Conservation (phyloP, 106 monocot species). For the Phalaenopsis equestris region DNA sequence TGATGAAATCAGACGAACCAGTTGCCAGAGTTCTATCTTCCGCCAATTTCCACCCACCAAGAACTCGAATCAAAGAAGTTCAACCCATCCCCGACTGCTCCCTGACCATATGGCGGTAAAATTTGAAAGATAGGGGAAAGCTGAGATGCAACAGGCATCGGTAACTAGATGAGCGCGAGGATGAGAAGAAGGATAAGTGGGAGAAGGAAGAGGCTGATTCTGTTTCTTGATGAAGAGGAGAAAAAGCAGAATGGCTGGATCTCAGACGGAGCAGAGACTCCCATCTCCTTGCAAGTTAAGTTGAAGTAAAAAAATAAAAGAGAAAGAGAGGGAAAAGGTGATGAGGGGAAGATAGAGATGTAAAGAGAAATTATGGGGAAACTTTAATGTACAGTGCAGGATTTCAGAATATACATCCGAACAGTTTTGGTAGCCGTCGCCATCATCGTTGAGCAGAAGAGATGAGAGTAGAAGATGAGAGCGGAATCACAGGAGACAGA, state of each 20-base stretch:
- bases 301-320: not conserved
- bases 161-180: constrained; percentile 1
- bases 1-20: not conserved
- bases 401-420: not conserved
- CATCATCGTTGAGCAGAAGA: constrained; percentile 1
- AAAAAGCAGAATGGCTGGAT: not conserved
- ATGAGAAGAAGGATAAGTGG: constrained; percentile 9
- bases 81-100: constrained; percentile 9
- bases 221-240: not conserved
- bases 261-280: not conserved
- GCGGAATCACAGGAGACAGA: not conserved
- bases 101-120: not conserved
- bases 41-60: not conserved
- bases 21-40: not conserved
- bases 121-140: not conserved
- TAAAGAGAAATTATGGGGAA: not conserved
- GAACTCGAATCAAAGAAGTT: not conserved
- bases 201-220: not conserved
- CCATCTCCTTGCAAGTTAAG: constrained; percentile 1
- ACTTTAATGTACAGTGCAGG: constrained; percentile 2
- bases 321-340: not conserved
- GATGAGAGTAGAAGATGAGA: not conserved
- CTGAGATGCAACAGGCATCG: not conserved
- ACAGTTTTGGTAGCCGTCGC: not conserved
- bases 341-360: not conserved